phyloP scores from a whole-genome alignment of 1,284 basidiomycete species.

The Sanghuangporus baumii region DNA sequence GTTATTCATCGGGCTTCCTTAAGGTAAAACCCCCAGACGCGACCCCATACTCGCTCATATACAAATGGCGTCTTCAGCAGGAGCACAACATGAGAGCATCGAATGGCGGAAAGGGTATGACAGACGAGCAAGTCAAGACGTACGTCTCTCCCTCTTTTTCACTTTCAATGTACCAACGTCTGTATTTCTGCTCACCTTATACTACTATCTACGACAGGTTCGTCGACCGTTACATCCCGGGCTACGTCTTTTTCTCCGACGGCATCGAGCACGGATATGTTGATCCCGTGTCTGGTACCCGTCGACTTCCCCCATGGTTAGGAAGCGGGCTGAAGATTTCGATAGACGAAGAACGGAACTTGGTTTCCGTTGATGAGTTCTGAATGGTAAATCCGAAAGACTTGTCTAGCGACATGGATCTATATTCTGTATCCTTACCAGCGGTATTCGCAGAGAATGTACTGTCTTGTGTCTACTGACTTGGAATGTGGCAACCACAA shows the following conservation, averaged over 20 bases:
- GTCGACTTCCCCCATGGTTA: conserved; percentile 6
- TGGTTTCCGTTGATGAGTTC: conserved; percentile 9
- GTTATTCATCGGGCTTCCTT: not conserved
- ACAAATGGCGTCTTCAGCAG: conserved; percentile 81
- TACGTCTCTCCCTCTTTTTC: conserved; percentile 31
- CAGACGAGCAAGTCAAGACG: conserved; percentile 69
- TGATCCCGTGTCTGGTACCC: not conserved
- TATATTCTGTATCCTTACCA: not conserved
- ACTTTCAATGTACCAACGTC: not conserved
- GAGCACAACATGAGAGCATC: conserved; percentile 80
- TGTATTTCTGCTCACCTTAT: not conserved
- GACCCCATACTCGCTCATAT: conserved; percentile 53
- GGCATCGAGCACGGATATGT: conserved; percentile 28
- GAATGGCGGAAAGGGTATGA: conserved; percentile 85
- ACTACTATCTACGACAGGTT: conserved; percentile 38
- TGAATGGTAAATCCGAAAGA: not conserved
- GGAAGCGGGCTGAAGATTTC: conserved; percentile 13
- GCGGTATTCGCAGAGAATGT: too few species aligned
- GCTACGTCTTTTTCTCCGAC: conserved; percentile 73
- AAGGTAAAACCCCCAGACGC: conserved; percentile 46
- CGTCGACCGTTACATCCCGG: conserved; percentile 79
- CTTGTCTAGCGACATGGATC: not conserved
- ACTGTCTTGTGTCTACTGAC: too few species aligned
- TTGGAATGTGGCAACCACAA: too few species aligned
- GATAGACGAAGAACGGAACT: conserved; percentile 11